phyloP scores from a whole-genome alignment of 2,329 filamentous ascomycete species.

The Didymosphaeria variabile region DNA sequence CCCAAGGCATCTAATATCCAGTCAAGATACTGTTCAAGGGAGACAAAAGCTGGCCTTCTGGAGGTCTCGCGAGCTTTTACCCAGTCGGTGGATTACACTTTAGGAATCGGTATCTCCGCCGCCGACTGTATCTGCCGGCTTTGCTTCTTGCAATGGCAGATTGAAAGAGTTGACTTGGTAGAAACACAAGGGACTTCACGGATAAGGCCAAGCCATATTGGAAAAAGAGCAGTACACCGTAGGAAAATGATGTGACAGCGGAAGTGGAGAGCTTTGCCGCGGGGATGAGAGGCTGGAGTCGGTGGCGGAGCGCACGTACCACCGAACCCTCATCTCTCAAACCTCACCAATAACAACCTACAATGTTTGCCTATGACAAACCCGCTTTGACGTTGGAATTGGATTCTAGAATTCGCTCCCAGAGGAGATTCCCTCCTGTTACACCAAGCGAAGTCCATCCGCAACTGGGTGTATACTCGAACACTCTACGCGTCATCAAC shows the following conservation, averaged over 20 bases:
- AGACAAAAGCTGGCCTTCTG: not conserved
- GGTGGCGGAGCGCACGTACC: slow-evolving; percentile 9
- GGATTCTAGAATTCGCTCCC: too few species aligned
- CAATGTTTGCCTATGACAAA: too few species aligned
- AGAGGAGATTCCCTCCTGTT: too few species aligned
- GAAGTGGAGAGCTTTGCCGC: slow-evolving; percentile 3
- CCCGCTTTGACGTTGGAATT: too few species aligned
- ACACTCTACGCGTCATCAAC: too few species aligned
- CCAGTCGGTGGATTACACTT: not conserved
- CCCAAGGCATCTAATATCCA: not conserved
- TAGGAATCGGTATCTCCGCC: not conserved
- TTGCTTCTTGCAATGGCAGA: not conserved
- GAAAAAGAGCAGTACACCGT: slow-evolving; percentile 24
- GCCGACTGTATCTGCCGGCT: not conserved
- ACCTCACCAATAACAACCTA: too few species aligned
- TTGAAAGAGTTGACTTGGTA: not conserved
- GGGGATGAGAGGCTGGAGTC: not conserved
- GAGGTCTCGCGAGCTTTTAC: not conserved
- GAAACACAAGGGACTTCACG: slow-evolving; percentile 41
- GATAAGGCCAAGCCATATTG: slow-evolving; percentile 62
- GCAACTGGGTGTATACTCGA: too few species aligned
- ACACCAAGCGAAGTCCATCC: too few species aligned
- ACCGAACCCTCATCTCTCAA: not conserved
- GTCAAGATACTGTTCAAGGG: not conserved
- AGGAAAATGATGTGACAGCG: slow-evolving; percentile 11